These are phyloP conservation scores for Candida wancherniae DNA, from an alignment of 805 yeast species.

Conservation along the genomic window DNA sequence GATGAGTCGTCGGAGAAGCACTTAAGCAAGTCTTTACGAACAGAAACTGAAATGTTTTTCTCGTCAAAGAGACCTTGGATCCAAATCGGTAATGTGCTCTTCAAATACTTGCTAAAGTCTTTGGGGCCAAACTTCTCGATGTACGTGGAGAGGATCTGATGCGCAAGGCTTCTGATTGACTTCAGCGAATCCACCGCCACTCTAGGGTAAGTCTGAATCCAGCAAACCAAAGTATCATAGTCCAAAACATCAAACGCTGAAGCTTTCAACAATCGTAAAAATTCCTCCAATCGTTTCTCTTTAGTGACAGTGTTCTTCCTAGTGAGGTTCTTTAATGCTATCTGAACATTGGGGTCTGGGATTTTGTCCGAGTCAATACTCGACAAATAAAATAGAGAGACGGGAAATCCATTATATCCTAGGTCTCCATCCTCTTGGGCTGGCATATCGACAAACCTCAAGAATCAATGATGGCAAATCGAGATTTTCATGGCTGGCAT, in stretches of 20 bases:
- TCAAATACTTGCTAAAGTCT: constrained; percentile 57
- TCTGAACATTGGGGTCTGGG: constrained; percentile 44
- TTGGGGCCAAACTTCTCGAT: constrained; percentile 49
- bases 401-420: constrained; percentile 18
- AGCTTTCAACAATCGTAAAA: constrained; percentile 31
- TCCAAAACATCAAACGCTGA: constrained; percentile 28
- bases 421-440: constrained; percentile 13
- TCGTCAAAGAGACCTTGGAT: constrained; percentile 75
- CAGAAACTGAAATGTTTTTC: constrained; percentile 48
- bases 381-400: constrained; percentile 67
- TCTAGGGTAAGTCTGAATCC: constrained; percentile 82
- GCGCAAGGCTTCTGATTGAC: constrained; percentile 56
- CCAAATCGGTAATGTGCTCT: constrained; percentile 70
- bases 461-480: too few species aligned
- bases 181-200: constrained; percentile 68
- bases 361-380: constrained; percentile 52
- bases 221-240: constrained; percentile 52
- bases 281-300: constrained; percentile 68
- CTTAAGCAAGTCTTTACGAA: constrained; percentile 41
- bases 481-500: too few species aligned
- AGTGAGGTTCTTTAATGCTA: constrained; percentile 69
- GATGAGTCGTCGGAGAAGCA: constrained; percentile 53
- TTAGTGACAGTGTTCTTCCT: constrained; percentile 83
- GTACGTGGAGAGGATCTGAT: constrained; percentile 54
- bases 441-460: too few species aligned